A percentile compares a stretch with the other conserved stretches of the same genome.
Conservation (phyloP, 2,329 filamentous ascomycete genomes). For the Emergomyces orientalis region DNA sequence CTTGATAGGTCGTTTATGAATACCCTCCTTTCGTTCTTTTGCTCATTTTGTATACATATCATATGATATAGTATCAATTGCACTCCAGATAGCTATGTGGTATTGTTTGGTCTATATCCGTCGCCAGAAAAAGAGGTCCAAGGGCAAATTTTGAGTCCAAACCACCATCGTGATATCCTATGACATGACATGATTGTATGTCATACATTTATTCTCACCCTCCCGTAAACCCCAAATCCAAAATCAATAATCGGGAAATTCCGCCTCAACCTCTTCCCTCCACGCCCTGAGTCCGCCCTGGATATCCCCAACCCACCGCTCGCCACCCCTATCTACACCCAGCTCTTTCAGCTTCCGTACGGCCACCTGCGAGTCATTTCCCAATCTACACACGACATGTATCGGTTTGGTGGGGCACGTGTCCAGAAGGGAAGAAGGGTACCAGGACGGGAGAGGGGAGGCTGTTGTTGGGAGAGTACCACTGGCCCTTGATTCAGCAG, state of each 20-base stretch:
- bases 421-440: constrained; percentile 21
- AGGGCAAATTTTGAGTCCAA: too few species aligned
- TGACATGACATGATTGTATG: neutral
- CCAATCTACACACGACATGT: constrained; percentile 41
- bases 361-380: constrained; percentile 41
- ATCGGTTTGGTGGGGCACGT: constrained; percentile 21
- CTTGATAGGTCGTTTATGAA: neutral
- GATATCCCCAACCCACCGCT: constrained; percentile 34
- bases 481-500: constrained; percentile 2
- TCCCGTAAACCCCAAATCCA: neutral
- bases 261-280: constrained; percentile 34
- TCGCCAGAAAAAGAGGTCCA: neutral
- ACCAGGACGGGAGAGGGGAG: constrained; percentile 16
- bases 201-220: neutral
- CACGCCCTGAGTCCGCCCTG: constrained; percentile 36
- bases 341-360: constrained; percentile 35
- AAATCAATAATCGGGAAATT: constrained; percentile 34
- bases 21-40: neutral
- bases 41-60: neutral
- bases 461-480: neutral
- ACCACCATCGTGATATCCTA: too few species aligned
- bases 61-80: neutral
- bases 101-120: neutral
- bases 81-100: neutral
- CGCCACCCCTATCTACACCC: constrained; percentile 25